Percentiles rank a stretch among this genome's conserved stretches.
Conservation (phyloP, 2,329 filamentous ascomycete genomes). For the Nigrograna mackinnonii region DNA sequence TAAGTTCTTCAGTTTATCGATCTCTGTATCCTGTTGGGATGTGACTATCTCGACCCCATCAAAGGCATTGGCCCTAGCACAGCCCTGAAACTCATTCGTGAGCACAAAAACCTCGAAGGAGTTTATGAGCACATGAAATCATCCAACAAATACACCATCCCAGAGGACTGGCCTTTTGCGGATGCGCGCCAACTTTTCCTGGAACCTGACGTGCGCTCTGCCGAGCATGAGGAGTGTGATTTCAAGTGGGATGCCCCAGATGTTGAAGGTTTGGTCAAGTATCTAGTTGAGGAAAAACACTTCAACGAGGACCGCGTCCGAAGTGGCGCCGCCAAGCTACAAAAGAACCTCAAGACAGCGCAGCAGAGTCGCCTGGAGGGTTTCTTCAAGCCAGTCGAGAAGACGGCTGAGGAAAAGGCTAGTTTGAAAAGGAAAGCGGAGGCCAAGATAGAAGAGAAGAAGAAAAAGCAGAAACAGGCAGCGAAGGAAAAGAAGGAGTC, state of each 20-base stretch:
- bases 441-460: conserved; percentile 87
- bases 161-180: conserved; percentile 95
- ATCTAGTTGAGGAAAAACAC: conserved; percentile 89
- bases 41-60: conserved; percentile 95
- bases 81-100: conserved; percentile 90
- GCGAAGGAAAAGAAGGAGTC: conserved; percentile 93
- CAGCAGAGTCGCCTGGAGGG: conserved; percentile 93
- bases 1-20: conserved; percentile 77
- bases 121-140: conserved; percentile 80
- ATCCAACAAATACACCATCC: conserved; percentile 80
- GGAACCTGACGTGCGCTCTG: conserved; percentile 81
- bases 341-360: conserved; percentile 87
- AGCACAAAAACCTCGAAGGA: conserved; percentile 85
- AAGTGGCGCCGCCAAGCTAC: conserved; percentile 73
- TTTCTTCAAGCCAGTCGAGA: conserved; percentile 93
- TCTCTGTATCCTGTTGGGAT: conserved; percentile 94
- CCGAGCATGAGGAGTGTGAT: conserved; percentile 85
- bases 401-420: conserved; percentile 84
- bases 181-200: conserved; percentile 93
- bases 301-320: conserved; percentile 96
- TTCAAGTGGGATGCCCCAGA: conserved; percentile 98
- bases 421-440: conserved; percentile 91
- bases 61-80: conserved; percentile 93
- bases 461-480: conserved; percentile 92
- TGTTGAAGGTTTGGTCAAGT: conserved; percentile 85